Conservation (phyloP, 2,329 filamentous ascomycete genomes). For the Beauveria asiatica region DNA sequence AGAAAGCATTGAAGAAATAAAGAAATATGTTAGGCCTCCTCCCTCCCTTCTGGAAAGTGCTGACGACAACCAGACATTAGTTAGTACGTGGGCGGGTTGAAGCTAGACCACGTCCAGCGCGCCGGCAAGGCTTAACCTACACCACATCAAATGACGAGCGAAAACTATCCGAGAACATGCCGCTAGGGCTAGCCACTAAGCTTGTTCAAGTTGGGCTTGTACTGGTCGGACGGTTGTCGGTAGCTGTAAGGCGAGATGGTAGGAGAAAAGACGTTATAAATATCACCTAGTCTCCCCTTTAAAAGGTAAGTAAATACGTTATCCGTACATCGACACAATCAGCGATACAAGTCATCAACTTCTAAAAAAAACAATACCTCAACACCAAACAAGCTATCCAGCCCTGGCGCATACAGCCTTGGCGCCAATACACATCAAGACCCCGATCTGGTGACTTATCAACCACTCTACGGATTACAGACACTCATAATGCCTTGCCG, state of each 20-base stretch:
- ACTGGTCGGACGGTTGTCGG: not conserved
- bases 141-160: not conserved
- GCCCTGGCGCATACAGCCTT: no score
- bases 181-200: not conserved
- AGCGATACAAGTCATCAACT: not conserved
- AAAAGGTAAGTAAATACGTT: no score
- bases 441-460: not conserved
- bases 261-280: not conserved
- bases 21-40: no score
- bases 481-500: not conserved
- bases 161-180: not conserved
- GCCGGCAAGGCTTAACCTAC: not conserved
- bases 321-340: not conserved
- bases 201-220: not conserved
- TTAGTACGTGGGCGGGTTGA: not conserved
- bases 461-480: not conserved
- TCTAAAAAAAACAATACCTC: not conserved
- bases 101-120: not conserved
- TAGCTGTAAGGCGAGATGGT: not conserved
- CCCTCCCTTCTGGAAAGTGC: not conserved
- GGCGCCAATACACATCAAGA: not conserved
- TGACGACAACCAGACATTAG: conserved; percentile 1
- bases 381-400: not conserved
- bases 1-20: not conserved
- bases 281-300: not conserved